A percentile compares a stretch with the other conserved stretches of the same genome.
These are phyloP conservation scores for Nadsonia starkeyi-henricii DNA, from an alignment of 1,139 yeast species.

Conservation along the genomic window DNA sequence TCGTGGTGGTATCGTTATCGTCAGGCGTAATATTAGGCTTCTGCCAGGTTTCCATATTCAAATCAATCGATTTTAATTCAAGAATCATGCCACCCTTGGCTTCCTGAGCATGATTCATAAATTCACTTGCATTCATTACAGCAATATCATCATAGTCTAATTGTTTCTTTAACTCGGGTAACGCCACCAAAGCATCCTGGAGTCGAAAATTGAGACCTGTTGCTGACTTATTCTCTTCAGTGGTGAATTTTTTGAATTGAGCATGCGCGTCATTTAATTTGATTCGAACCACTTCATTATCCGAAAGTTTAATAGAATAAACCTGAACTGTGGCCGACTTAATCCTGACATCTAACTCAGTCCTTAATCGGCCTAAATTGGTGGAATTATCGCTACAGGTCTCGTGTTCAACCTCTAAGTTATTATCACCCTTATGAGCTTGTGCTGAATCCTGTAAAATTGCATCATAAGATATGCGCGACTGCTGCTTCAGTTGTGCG, in stretches of 20 bases:
- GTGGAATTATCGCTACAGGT: conserved; percentile 3
- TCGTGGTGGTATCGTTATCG: not conserved
- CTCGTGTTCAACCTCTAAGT: conserved; percentile 4
- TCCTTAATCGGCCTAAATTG: conserved; percentile 23
- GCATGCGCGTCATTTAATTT: conserved; percentile 48
- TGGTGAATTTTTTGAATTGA: conserved; percentile 43
- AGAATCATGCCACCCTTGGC: conserved; percentile 74
- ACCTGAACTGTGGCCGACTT: conserved; percentile 46
- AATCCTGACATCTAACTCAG: conserved; percentile 48
- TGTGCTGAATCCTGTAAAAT: conserved; percentile 44
- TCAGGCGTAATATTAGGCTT: conserved; percentile 18
- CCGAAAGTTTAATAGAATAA: conserved; percentile 66
- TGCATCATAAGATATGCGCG: conserved; percentile 56
- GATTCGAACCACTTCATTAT: conserved; percentile 56
- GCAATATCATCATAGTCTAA: conserved; percentile 35
- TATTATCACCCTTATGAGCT: conserved; percentile 5
- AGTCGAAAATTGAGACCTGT: conserved; percentile 14
- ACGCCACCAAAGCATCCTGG: conserved; percentile 32
- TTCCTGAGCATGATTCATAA: conserved; percentile 5
- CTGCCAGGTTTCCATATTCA: conserved; percentile 68
- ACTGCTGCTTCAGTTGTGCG: conserved; percentile 60
- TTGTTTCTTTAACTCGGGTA: conserved; percentile 36
- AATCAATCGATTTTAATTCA: conserved; percentile 59
- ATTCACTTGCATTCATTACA: conserved; percentile 33
- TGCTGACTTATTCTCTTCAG: conserved; percentile 20